A percentile compares a stretch with the other conserved stretches of the same genome.
phyloP scores from a whole-genome alignment of 495 filamentous ascomycete genomes.

The Daldinia childiae region DNA sequence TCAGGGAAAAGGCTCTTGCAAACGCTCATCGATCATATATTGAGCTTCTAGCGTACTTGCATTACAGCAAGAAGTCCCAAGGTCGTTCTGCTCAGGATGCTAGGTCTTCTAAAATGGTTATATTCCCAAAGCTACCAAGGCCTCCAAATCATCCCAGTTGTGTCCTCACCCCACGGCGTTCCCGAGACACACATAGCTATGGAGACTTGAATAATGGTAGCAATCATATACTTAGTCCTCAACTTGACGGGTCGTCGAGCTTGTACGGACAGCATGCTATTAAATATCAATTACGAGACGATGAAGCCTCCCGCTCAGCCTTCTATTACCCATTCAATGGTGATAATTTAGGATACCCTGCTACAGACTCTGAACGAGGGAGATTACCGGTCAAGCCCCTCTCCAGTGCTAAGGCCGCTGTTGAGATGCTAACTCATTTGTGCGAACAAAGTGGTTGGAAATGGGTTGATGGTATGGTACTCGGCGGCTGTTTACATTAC shows the following conservation, averaged over 20 bases:
- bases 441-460: conserved; percentile 89
- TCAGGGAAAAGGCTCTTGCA: conserved; percentile 81
- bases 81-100: conserved; percentile 42
- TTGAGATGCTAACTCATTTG: conserved; percentile 82
- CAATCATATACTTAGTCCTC: conserved; percentile 14
- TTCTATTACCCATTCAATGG: conserved; percentile 40
- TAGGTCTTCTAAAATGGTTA: conserved; percentile 52
- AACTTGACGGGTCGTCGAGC: conserved; percentile 33
- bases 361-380: conserved; percentile 17
- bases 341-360: conserved; percentile 27
- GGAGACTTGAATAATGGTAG: conserved; percentile 4
- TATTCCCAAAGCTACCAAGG: conserved; percentile 60
- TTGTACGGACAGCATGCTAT: conserved; percentile 30
- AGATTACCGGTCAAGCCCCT: conserved; percentile 43
- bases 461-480: conserved; percentile 95
- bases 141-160: conserved; percentile 36
- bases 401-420: conserved; percentile 68
- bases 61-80: conserved; percentile 65
- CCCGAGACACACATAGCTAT: conserved; percentile 16
- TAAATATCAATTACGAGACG: conserved; percentile 26
- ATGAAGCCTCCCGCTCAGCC: conserved; percentile 25
- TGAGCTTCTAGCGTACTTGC: conserved; percentile 80
- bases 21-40: conserved; percentile 91
- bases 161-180: conserved; percentile 24
- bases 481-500: conserved; percentile 93